Evolutionary conservation across 2,329 filamentous ascomycete species (phyloP), one percentile per base, ranked within the genome.

Genomic region (Penicillium sp.): DNA sequence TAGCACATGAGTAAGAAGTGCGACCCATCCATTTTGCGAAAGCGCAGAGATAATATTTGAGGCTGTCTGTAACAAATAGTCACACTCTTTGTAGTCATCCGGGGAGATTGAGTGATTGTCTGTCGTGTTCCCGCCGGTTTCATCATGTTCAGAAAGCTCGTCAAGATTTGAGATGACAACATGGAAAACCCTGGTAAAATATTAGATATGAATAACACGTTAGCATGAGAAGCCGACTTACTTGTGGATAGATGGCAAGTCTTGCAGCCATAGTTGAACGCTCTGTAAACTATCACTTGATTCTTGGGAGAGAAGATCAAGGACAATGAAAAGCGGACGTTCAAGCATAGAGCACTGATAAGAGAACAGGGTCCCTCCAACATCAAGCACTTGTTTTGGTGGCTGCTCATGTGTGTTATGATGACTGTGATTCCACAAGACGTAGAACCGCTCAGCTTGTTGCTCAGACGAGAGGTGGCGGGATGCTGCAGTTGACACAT

Each of bases 191-290:
- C 74, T 76, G 25, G 12, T 31, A 22, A 17, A 28, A 12, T 16
- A 43, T 68, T 46, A 62, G 48, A 76, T 16, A 14, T 17, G 10
- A 7, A 11, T 22, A 12, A 6, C 11, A 0, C 22, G n/a, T 3
- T 17, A 11, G 9, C 37, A 7, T 3, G 6, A 22, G 9, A 2
- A 30, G 4, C 6, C 12, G 16, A 81, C 75, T 65, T 74, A 77
- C 75, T 68, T 78, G 51, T 80, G 77, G 30, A 85, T 73, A 38
- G 77, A 82, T 14, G 81, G 75, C 10, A 74, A 55, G 43, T 76
- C 74, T 44, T 89, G 88, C 4, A 97, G 79, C 92, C 93, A 97
- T 46, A 84, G 86, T 64, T 88, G 88, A 37, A 90, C 85, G 26
- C 88, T 88, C 73, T 91, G 88, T 59, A 88, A 90, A 14, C 88